A percentile compares a stretch with the other conserved stretches of the same genome.
Evolutionary conservation across 2,329 filamentous ascomycete species (phyloP).

Genomic region (Exophiala phaeomuriformis): DNA sequence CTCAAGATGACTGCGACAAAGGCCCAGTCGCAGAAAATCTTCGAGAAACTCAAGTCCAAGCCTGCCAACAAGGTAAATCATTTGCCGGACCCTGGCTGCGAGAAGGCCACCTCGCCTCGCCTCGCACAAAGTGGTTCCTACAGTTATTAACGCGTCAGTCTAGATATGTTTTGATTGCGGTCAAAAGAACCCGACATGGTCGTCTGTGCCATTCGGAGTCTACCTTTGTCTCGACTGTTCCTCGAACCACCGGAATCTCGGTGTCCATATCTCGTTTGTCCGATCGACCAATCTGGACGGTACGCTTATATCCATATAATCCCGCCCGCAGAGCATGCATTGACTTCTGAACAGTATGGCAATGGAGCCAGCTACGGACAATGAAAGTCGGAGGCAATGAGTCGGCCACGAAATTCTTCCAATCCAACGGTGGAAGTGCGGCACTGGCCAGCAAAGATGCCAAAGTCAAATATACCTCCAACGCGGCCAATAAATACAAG

Average conservation of each 20-base stretch:
- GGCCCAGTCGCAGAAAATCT: constrained; percentile 92
- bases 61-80: constrained; percentile 78
- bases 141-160: constrained; percentile 6
- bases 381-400: constrained; percentile 99
- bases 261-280: constrained; percentile 98
- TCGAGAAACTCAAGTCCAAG: constrained; percentile 94
- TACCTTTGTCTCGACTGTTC: constrained; percentile 98
- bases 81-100: constrained; percentile 16
- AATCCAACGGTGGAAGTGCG: constrained; percentile 87
- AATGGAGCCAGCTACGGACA: constrained; percentile 94
- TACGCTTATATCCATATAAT: constrained; percentile 46
- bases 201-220: constrained; percentile 92
- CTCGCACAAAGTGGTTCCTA: constrained; percentile 12
- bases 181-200: constrained; percentile 97
- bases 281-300: constrained; percentile 96
- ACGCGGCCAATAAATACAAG: constrained; percentile 94
- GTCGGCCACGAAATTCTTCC: constrained; percentile 96
- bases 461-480: constrained; percentile 94
- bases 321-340: constrained; percentile 5
- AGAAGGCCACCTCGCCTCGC: not conserved
- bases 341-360: constrained; percentile 62
- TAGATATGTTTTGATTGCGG: constrained; percentile 98
- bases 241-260: constrained; percentile 91
- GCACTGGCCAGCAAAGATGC: constrained; percentile 92
- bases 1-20: constrained; percentile 66